A percentile compares a stretch with the other conserved stretches of the same genome.
Evolutionary conservation across 306 rosid species (phyloP).

Genomic region (Medicago ruthenica): DNA sequence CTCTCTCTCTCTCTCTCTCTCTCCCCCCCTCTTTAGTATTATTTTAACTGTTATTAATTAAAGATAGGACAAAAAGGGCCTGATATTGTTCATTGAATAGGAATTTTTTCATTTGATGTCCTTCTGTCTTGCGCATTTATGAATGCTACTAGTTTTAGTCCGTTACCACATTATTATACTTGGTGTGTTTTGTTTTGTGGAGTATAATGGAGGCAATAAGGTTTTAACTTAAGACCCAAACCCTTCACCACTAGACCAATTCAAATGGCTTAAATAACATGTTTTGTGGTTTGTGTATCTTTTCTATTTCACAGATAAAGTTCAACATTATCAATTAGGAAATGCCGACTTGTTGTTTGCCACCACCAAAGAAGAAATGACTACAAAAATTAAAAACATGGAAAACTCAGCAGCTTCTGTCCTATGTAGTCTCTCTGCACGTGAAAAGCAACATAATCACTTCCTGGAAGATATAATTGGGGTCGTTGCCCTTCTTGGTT

Average conservation of each 20-base stretch:
- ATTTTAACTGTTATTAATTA: not conserved
- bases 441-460: not conserved
- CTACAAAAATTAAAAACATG: conserved; percentile 42
- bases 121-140: not conserved
- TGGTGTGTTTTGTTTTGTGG: not conserved
- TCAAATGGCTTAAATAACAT: not conserved
- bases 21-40: no score
- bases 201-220: not conserved
- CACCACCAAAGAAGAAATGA: conserved; percentile 50
- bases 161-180: not conserved
- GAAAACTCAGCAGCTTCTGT: conserved; percentile 54
- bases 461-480: conserved; percentile 56
- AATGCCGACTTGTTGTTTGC: conserved; percentile 8
- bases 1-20: not conserved
- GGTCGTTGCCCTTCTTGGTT: conserved; percentile 68
- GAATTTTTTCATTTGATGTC: not conserved
- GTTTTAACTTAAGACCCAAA: not conserved
- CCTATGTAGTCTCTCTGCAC: conserved; percentile 35
- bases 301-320: conserved; percentile 45
- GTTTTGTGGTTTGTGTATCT: not conserved
- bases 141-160: not conserved
- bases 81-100: no score
- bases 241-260: not conserved
- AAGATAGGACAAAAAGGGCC: no score
- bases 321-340: conserved; percentile 19